Percentiles rank a stretch among this genome's conserved stretches.
phyloP scores from a whole-genome alignment of 2,329 filamentous ascomycete species.

The Colletotrichum sp. region DNA sequence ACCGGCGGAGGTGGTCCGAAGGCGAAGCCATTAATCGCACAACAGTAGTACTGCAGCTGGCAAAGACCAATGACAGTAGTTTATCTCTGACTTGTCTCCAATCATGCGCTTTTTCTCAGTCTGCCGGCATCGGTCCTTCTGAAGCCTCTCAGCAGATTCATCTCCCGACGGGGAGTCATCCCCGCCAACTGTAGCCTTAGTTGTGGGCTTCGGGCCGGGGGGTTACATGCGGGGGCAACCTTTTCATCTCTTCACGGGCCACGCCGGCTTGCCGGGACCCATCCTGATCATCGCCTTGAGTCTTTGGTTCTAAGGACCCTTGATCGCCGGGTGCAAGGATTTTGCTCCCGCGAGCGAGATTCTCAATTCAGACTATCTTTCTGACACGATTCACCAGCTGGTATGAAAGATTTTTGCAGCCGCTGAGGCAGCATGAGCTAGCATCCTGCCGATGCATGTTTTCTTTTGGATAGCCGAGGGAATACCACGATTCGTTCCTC shows the following conservation, averaged over 20 bases:
- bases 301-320: background rate
- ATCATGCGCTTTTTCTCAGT: background rate
- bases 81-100: background rate
- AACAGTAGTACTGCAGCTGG: background rate
- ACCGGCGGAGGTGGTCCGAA: background rate
- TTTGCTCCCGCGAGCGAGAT: background rate
- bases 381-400: background rate
- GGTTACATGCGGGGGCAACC: background rate
- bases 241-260: background rate
- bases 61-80: background rate
- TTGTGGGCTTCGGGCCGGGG: background rate
- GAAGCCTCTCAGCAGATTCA: background rate
- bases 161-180: background rate
- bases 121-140: background rate
- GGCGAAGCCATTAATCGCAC: background rate
- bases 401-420: background rate
- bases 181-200: background rate
- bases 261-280: background rate
- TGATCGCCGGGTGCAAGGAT: background rate
- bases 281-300: background rate
- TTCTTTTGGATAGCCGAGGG: background rate
- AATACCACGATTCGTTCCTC: background rate
- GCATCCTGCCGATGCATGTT: background rate
- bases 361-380: background rate
- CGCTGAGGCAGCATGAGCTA: background rate